These are phyloP conservation scores for Penicillium freii DNA, from an alignment of 2,329 filamentous ascomycete genomes.

Conservation along the genomic window DNA sequence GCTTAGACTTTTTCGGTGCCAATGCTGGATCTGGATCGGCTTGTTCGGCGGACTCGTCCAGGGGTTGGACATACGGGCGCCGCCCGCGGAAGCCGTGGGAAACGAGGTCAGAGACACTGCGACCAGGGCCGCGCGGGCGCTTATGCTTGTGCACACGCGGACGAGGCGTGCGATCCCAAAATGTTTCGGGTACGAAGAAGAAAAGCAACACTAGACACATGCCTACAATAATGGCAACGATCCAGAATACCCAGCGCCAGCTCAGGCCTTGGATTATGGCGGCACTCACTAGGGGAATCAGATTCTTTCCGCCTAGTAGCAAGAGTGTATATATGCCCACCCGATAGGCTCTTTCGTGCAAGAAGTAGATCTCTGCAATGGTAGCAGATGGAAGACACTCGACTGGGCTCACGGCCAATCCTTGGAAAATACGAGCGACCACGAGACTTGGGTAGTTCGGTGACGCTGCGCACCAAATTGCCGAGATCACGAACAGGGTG, in stretches of 20 bases:
- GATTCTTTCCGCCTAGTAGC: constrained; percentile 84
- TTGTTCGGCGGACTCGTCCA: constrained; percentile 13
- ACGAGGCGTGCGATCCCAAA: constrained; percentile 82
- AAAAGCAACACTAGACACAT: constrained; percentile 72
- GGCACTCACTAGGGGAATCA: constrained; percentile 83
- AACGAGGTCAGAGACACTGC: constrained; percentile 41
- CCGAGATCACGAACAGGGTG: constrained; percentile 71
- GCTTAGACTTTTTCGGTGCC: constrained; percentile 33
- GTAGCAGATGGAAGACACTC: constrained; percentile 92
- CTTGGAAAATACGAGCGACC: constrained; percentile 80
- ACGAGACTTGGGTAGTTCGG: constrained; percentile 77
- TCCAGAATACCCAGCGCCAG: constrained; percentile 93
- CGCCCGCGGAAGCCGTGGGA: constrained; percentile 37
- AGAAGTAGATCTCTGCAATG: constrained; percentile 93
- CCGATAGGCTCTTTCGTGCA: constrained; percentile 89
- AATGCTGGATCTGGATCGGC: constrained; percentile 10
- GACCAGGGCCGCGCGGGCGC: constrained; percentile 33
- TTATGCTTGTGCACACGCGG: constrained; percentile 41
- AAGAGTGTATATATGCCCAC: constrained; percentile 91
- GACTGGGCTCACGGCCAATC: constrained; percentile 81
- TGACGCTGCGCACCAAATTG: constrained; percentile 83
- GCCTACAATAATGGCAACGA: constrained; percentile 76
- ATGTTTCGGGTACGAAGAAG: constrained; percentile 90
- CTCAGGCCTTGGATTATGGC: constrained; percentile 72
- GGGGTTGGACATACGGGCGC: constrained; percentile 22